Evolutionary conservation across 2,329 filamentous ascomycete genomes (phyloP).

Genomic region (Cercospora sojina): DNA sequence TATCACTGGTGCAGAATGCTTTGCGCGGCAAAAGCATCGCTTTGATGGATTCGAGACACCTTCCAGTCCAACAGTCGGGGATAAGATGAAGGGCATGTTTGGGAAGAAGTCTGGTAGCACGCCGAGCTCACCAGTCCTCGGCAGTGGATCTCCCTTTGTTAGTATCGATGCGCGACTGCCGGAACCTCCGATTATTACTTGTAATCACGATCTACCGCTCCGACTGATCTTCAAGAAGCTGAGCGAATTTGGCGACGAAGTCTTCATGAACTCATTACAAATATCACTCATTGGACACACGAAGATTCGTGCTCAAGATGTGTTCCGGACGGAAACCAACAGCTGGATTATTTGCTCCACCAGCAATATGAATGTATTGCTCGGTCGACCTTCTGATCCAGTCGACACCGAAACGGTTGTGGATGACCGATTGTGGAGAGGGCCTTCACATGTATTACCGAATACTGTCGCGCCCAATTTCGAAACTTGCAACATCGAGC

Average conservation of each 20-base stretch:
- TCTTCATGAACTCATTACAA: constrained; percentile 76
- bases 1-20: constrained; percentile 71
- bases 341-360: constrained; percentile 74
- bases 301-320: constrained; percentile 72
- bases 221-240: constrained; percentile 77
- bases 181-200: constrained; percentile 83
- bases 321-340: constrained; percentile 66
- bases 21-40: constrained; percentile 70
- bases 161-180: constrained; percentile 82
- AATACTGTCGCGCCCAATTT: constrained; percentile 87
- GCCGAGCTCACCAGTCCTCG: constrained; percentile 25
- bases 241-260: constrained; percentile 63
- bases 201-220: constrained; percentile 80
- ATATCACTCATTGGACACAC: constrained; percentile 80
- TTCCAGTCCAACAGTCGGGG: constrained; percentile 33
- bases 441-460: constrained; percentile 60
- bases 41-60: constrained; percentile 45
- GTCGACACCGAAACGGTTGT: constrained; percentile 51
- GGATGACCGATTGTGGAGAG: constrained; percentile 70
- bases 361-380: constrained; percentile 67
- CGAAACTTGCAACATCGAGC: constrained; percentile 79
- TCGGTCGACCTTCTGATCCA: constrained; percentile 60
- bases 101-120: constrained; percentile 37
- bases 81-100: constrained; percentile 62
- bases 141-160: constrained; percentile 54